Base-by-base conservation (phyloP, 1,284 basidiomycete genomes). In the Trametes pubescens region DNA sequence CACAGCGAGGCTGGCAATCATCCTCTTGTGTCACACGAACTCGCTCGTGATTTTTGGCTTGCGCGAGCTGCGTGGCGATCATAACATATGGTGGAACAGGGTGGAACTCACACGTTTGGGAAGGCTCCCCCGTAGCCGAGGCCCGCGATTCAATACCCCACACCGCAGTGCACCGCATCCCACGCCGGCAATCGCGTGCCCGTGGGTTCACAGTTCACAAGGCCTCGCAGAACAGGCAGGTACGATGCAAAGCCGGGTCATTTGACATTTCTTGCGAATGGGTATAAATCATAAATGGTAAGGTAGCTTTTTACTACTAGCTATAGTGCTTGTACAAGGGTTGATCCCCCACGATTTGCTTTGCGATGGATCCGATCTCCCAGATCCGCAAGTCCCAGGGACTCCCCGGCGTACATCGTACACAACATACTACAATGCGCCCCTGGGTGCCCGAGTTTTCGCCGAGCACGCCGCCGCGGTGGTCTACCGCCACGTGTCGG, bases 401-500 rank as follows among this genome's bases (percentile, higher is more conserved):
- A 14, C 5, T 7, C 26, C 18, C 48, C 1, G 21, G 26, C n/a
- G 29, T 26, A 49, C 48, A 49, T 9, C n/a, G 29, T 26, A 49
- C 48, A 49, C 16, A 49, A 16, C 10, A 2, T 16, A 14, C 51
- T 51, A 51, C 51, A 51, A 22, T 9, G 51, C 16, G 35, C 38
- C 13, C 24, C 8, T 13, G 22, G 14, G 26, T 2, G 26, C 16
- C 2, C 60, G 53, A 40, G 38, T 11, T 61, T 21, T 77, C 64
- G 22, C 29, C 53, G 57, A 35, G 21, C 10, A 14, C 24, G 51
- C 11, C 18, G 29, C 21, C 35, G 51, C 3, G n/a, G n/a, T 16
- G 32, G n/a, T 21, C 51, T 38, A 80, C 43, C 78, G 74, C 79
- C 79, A 81, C 21, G 67, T 73, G 65, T 81, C 78, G 58, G 69